Evolutionary conservation across 768 basidiomycete genomes (phyloP), one percentile per base, ranked within the genome.

Genomic region (Naganishia onofrii): DNA sequence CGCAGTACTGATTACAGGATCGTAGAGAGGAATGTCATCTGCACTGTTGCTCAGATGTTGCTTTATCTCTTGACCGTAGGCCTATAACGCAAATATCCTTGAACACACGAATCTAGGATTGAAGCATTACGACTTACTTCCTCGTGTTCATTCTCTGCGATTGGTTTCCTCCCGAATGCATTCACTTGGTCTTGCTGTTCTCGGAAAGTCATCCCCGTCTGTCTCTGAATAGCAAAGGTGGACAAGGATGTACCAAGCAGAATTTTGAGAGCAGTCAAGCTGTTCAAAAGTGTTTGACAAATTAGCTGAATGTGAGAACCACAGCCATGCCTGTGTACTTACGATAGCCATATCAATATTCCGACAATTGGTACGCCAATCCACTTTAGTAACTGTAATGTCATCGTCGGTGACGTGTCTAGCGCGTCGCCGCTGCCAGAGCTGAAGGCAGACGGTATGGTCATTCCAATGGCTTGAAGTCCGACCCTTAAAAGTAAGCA

Each of bases 211-310:
- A 92, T 90, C 0, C 88, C 90, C 2, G 85, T 85, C 56, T 87
- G 85, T 63, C 93, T 84, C 52, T 85, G 83, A 0, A 88, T 87
- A 3, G 93, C 93, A 78, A 91, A 94, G 69, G 88, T 89, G 15
- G 95, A 85, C 3, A 97, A 84, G 71, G 91, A 88, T 4, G 95
- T 87, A 2, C 95, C 95, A 56, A 97, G 85, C n/a, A 97, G 89
- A 38, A 97, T 84, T 81, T 99, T 98, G 73, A 97, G 83, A 4
- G 90, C 88, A 10, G 96, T 86, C 73, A 89, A 86, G 77, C 93
- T 82, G 52, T 17, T 51, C 9, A 10, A 28, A 34, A 34, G 17
- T n/a, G 23, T 51, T 12, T 26, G 21, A 12, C 23, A n/a, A 3
- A n/a, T 51, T 23, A 51, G 48, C 19, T 51, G 48, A 21, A 17